Evolutionary conservation across 1,139 yeast genomes (phyloP).

Genomic region (Candida neerlandica): DNA sequence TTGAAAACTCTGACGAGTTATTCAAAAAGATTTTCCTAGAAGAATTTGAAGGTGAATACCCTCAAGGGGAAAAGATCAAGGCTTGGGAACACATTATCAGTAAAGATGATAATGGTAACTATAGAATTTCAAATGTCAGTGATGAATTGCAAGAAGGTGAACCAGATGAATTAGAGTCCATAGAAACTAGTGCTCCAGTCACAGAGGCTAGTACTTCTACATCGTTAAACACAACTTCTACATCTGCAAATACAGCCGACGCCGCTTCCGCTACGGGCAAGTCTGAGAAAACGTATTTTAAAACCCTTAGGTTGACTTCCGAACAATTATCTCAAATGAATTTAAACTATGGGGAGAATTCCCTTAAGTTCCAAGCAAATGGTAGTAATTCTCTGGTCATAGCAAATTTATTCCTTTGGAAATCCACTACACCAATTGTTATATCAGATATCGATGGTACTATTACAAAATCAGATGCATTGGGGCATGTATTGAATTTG

Average conservation of each 20-base stretch:
- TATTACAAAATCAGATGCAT: constrained; percentile 94
- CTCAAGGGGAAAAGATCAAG: constrained; percentile 22
- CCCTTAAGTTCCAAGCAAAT: constrained; percentile 74
- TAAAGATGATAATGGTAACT: constrained; percentile 72
- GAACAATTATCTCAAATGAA: constrained; percentile 80
- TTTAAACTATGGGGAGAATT: constrained; percentile 78
- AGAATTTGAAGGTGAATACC: constrained; percentile 29
- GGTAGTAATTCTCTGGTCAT: constrained; percentile 78
- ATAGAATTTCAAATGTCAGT: constrained; percentile 49
- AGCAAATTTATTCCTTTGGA: constrained; percentile 84
- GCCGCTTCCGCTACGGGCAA: constrained; percentile 17
- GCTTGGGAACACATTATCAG: constrained; percentile 40
- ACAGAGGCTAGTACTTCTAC: not conserved
- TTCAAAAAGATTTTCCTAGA: constrained; percentile 73
- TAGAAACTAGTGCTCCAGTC: constrained; percentile 2
- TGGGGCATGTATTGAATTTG: constrained; percentile 94
- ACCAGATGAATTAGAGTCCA: constrained; percentile 9
- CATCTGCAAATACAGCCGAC: constrained; percentile 13
- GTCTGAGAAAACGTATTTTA: constrained; percentile 57
- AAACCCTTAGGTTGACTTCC: constrained; percentile 87
- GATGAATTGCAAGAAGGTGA: constrained; percentile 14
- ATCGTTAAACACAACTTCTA: constrained; percentile 1
- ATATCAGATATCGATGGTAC: constrained; percentile 99
- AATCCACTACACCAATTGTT: constrained; percentile 81
- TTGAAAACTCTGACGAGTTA: constrained; percentile 67